Conservation (phyloP, 805 yeast species). For the Candida xyloterini region DNA sequence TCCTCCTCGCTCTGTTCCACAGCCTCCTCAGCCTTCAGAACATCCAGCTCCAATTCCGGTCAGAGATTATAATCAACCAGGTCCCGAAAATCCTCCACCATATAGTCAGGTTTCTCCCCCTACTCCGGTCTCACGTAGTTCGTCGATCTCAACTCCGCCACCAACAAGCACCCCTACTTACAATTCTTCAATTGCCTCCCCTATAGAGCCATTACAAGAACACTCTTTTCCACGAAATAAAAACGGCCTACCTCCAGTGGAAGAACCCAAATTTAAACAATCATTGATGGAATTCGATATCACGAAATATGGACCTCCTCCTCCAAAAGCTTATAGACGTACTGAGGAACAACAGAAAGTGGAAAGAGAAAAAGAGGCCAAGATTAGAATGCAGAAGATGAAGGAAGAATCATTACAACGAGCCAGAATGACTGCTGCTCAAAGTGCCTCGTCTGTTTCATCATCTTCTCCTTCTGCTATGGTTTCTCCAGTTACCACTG, state of each 20-base stretch:
- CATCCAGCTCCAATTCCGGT: slow-evolving; percentile 4
- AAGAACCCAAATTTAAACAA: slow-evolving; percentile 29
- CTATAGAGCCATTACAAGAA: neutral
- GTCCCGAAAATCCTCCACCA: slow-evolving; percentile 4
- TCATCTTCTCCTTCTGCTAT: slow-evolving; percentile 6
- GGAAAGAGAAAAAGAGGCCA: slow-evolving; percentile 25
- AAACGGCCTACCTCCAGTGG: slow-evolving; percentile 9
- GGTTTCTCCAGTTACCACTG: slow-evolving; percentile 8
- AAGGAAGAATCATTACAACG: slow-evolving; percentile 28
- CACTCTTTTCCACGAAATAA: slow-evolving; percentile 4
- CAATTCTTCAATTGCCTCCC: neutral
- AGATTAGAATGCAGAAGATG: slow-evolving; percentile 25
- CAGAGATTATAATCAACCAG: slow-evolving; percentile 10
- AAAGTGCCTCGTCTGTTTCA: slow-evolving; percentile 1
- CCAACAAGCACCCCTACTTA: neutral
- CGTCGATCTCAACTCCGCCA: neutral
- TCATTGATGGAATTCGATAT: slow-evolving; percentile 36
- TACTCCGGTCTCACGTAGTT: neutral
- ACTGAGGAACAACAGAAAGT: slow-evolving; percentile 24
- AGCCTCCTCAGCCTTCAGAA: neutral
- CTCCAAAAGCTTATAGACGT: slow-evolving; percentile 37
- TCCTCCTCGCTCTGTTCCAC: slow-evolving; percentile 2
- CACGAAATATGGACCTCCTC: slow-evolving; percentile 43
- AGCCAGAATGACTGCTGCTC: slow-evolving; percentile 20
- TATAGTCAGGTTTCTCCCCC: slow-evolving; percentile 4